Conservation (phyloP, 805 yeast species). For the Limtongia smithiae region DNA sequence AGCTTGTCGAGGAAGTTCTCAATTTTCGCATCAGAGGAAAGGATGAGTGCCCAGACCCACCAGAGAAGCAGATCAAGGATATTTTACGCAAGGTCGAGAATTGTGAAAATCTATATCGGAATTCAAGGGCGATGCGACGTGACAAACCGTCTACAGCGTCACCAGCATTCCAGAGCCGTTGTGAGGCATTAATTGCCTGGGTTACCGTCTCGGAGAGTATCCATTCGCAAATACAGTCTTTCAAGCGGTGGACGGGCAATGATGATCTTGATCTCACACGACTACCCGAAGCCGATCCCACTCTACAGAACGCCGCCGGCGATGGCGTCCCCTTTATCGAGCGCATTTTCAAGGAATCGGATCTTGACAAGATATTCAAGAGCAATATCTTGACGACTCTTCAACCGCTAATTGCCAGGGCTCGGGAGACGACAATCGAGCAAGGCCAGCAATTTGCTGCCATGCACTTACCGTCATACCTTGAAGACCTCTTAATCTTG, state of each 20-base stretch:
- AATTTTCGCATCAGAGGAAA: slow-evolving; percentile 56
- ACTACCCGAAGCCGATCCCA: slow-evolving; percentile 36
- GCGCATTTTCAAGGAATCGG: slow-evolving; percentile 63
- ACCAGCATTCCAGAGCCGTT: slow-evolving; percentile 57
- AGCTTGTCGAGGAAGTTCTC: slow-evolving; percentile 63
- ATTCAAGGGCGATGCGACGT: slow-evolving; percentile 67
- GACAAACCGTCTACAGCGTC: slow-evolving; percentile 72
- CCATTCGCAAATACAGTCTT: slow-evolving; percentile 53
- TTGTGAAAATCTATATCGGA: slow-evolving; percentile 75
- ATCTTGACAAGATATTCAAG: slow-evolving; percentile 53
- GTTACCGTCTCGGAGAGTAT: slow-evolving; percentile 68
- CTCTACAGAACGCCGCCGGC: slow-evolving; percentile 45
- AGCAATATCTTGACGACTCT: slow-evolving; percentile 64
- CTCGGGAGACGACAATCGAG: slow-evolving; percentile 65
- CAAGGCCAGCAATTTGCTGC: slow-evolving; percentile 60
- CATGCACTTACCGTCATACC: slow-evolving; percentile 69
- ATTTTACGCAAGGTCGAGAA: slow-evolving; percentile 60
- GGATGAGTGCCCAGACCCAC: slow-evolving; percentile 31
- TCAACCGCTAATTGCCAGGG: slow-evolving; percentile 78
- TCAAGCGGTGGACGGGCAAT: slow-evolving; percentile 81
- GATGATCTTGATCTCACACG: slow-evolving; percentile 63
- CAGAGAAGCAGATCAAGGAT: slow-evolving; percentile 49
- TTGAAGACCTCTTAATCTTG: slow-evolving; percentile 60
- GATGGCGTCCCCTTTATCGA: slow-evolving; percentile 78
- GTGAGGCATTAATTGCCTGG: slow-evolving; percentile 85